Conservation (phyloP, 2,329 filamentous ascomycete species). For the Fusarium napiforme region DNA sequence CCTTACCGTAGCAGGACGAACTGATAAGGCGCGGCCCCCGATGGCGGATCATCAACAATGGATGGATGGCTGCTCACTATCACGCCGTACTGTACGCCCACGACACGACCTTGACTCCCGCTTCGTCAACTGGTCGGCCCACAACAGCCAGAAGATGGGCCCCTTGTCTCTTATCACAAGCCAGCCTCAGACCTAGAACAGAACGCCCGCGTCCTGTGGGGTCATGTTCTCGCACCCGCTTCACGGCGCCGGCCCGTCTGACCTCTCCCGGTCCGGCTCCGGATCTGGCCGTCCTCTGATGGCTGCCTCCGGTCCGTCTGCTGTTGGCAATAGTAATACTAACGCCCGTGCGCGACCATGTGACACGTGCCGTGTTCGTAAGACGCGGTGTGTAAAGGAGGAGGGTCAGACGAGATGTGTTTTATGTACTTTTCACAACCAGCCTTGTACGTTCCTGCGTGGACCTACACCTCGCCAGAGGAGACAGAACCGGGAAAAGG, state of each 20-base stretch:
- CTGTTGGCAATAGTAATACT: slow-evolving; percentile 15
- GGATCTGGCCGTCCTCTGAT: slow-evolving; percentile 11
- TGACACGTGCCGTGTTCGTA: slow-evolving; percentile 73
- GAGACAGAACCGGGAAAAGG: slow-evolving; percentile 38
- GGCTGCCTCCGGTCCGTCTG: slow-evolving; percentile 9
- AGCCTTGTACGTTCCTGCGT: slow-evolving; percentile 72
- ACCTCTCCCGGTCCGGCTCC: slow-evolving; percentile 28
- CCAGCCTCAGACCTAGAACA: slow-evolving; percentile 28
- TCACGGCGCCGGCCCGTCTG: slow-evolving; percentile 32
- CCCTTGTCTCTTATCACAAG: slow-evolving; percentile 42
- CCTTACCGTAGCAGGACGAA: slow-evolving; percentile 8
- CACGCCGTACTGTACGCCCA: slow-evolving; percentile 12
- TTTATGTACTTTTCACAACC: slow-evolving; percentile 73
- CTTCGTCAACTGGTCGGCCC: slow-evolving; percentile 25
- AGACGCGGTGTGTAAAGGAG: slow-evolving; percentile 73
- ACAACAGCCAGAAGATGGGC: slow-evolving; percentile 36
- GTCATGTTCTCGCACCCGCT: slow-evolving; percentile 42
- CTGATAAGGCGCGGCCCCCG: slow-evolving; percentile 21
- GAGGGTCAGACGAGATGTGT: slow-evolving; percentile 69
- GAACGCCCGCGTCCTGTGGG: slow-evolving; percentile 14
- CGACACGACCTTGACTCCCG: slow-evolving; percentile 6
- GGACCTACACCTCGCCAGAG: slow-evolving; percentile 49
- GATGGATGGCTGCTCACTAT: neutral
- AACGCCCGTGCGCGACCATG: slow-evolving; percentile 57
- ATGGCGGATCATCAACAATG: slow-evolving; percentile 14